Conservation (phyloP, 805 yeast species). For the Zygosaccharomyces bailii region DNA sequence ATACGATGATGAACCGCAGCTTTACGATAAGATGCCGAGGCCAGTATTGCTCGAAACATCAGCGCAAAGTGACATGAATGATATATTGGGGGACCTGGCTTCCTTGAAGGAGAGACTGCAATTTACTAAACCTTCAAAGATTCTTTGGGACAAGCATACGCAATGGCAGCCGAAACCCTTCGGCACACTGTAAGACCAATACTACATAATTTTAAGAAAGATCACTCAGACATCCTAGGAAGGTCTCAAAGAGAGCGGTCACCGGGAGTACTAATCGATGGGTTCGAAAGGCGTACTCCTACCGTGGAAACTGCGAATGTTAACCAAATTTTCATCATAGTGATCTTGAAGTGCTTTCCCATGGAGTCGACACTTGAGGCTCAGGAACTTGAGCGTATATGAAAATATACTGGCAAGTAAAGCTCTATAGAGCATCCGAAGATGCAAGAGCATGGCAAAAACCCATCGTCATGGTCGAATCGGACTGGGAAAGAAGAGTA, state of each 20-base stretch:
- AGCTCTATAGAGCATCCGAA: slow-evolving; percentile 41
- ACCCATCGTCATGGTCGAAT: slow-evolving; percentile 92
- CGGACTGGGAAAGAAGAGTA: slow-evolving; percentile 91
- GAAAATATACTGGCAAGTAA: slow-evolving; percentile 79
- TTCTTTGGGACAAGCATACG: slow-evolving; percentile 34
- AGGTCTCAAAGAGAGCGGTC: slow-evolving; percentile 75
- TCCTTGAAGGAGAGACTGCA: slow-evolving; percentile 25
- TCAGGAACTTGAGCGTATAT: slow-evolving; percentile 34
- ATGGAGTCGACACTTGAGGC: slow-evolving; percentile 23
- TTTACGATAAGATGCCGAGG: slow-evolving; percentile 5
- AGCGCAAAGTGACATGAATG: slow-evolving; percentile 7
- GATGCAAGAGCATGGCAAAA: slow-evolving; percentile 37
- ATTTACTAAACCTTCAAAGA: background rate
- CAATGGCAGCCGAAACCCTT: slow-evolving; percentile 56
- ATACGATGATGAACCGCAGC: slow-evolving; percentile 12
- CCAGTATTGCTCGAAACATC: background rate
- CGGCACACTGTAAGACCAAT: slow-evolving; percentile 39
- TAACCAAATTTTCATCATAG: slow-evolving; percentile 72
- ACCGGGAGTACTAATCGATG: slow-evolving; percentile 67
- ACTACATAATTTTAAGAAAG: slow-evolving; percentile 9
- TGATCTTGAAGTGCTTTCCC: slow-evolving; percentile 18
- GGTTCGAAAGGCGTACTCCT: slow-evolving; percentile 76
- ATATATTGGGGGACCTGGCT: slow-evolving; percentile 16
- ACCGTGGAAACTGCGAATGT: slow-evolving; percentile 98
- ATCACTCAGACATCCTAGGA: slow-evolving; percentile 89